phyloP scores from a whole-genome alignment of 2,329 filamentous ascomycete species.

The Trichothecium roseum region DNA sequence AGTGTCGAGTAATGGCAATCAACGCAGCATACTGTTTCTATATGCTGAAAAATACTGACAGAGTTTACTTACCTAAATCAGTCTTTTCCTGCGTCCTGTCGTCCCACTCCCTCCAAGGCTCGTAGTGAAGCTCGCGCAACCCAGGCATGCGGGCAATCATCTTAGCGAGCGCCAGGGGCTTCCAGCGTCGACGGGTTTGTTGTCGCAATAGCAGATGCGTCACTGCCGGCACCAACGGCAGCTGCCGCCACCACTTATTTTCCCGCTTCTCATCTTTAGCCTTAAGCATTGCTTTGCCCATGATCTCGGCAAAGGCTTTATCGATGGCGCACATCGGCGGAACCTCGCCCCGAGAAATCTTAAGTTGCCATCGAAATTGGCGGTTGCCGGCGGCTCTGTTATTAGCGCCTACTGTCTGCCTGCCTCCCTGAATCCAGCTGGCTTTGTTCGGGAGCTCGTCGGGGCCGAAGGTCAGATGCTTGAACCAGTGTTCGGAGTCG shows the following conservation, averaged over 20 bases:
- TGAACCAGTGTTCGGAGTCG: conserved; percentile 24
- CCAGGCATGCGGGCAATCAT: conserved; percentile 23
- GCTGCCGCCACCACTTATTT: conserved; percentile 19
- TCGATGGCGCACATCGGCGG: conserved; percentile 8
- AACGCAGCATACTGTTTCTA: background rate
- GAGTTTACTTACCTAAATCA: conserved; percentile 20
- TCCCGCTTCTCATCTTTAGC: conserved; percentile 14
- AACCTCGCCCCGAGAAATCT: too few relatives aligned
- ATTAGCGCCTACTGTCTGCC: too few relatives aligned
- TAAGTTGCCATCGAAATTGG: too few relatives aligned
- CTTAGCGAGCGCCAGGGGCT: conserved; percentile 15
- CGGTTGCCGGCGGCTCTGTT: too few relatives aligned
- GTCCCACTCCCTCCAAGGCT: conserved; percentile 25
- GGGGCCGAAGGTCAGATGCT: conserved; percentile 16
- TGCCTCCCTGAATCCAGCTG: too few relatives aligned
- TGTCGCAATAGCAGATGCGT: conserved; percentile 22
- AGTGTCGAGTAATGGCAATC: too few relatives aligned
- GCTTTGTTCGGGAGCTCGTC: too few relatives aligned
- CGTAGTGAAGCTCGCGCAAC: conserved; percentile 25
- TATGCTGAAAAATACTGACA: too few relatives aligned
- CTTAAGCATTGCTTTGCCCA: too few relatives aligned
- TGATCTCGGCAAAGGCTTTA: conserved; percentile 16
- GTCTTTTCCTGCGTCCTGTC: conserved; percentile 9
- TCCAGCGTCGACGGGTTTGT: conserved; percentile 25
- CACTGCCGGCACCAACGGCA: conserved; percentile 22